Percentiles rank a stretch among this genome's conserved stretches.
These are phyloP conservation scores for Chrysanthemum lavandulifolium DNA, from an alignment of 129 eudicot species.

Conservation along the genomic window DNA sequence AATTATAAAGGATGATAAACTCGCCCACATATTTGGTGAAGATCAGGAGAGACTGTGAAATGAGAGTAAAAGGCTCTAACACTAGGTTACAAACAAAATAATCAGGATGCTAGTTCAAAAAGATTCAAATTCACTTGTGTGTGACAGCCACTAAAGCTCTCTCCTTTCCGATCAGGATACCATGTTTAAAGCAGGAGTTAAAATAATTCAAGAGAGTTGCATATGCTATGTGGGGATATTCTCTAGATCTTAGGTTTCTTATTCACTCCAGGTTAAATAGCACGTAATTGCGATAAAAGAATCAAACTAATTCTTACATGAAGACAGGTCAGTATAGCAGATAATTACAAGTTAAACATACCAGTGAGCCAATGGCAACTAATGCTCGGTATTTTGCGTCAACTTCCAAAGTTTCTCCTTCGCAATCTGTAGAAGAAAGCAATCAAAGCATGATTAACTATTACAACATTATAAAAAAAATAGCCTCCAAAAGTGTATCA, in stretches of 20 bases:
- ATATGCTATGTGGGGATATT: background rate
- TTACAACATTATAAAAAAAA: too few relatives aligned
- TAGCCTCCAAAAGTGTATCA: too few relatives aligned
- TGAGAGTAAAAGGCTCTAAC: too few relatives aligned
- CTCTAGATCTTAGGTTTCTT: background rate
- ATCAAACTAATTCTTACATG: background rate
- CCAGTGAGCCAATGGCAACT: conserved; percentile 97
- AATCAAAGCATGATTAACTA: conserved; percentile 1
- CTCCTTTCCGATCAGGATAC: too few relatives aligned
- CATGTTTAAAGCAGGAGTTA: too few relatives aligned
- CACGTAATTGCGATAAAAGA: background rate
- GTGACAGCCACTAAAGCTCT: too few relatives aligned
- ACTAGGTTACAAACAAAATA: too few relatives aligned
- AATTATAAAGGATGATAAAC: too few relatives aligned
- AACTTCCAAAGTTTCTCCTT: conserved; percentile 62
- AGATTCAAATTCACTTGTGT: background rate
- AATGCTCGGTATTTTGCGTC: conserved; percentile 85
- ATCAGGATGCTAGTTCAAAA: too few relatives aligned
- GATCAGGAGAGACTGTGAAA: too few relatives aligned
- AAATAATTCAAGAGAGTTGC: background rate
- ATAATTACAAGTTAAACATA: conserved; percentile 33
- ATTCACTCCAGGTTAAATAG: background rate
- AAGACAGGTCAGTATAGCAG: background rate
- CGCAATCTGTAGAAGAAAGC: conserved; percentile 57
- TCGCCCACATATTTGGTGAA: too few relatives aligned